These are phyloP conservation scores for Gillenia trifoliata DNA, from an alignment of 306 rosid species.

Conservation along the genomic window DNA sequence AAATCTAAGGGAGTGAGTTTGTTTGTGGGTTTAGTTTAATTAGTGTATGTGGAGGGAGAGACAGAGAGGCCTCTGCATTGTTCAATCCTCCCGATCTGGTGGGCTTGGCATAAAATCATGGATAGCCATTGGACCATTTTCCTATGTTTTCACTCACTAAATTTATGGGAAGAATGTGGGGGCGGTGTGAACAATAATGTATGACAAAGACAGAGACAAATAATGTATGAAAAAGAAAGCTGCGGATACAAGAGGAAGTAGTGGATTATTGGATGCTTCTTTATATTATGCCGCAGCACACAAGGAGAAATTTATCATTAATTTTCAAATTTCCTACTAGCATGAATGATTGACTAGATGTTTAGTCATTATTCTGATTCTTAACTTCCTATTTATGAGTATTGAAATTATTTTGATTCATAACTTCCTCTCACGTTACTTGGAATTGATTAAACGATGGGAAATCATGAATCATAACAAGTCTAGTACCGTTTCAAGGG, in stretches of 20 bases:
- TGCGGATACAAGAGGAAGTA: constrained; percentile 10
- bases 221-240: constrained; percentile 68
- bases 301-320: not conserved
- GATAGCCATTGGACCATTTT: too few species aligned
- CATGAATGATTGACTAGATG: too few species aligned
- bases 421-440: too few species aligned
- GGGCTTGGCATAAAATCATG: too few species aligned
- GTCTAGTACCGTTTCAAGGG: too few species aligned
- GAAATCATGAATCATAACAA: not conserved
- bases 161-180: constrained; percentile 24
- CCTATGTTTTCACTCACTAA: too few species aligned
- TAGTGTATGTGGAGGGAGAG: constrained; percentile 22
- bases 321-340: too few species aligned
- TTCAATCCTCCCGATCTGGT: not conserved
- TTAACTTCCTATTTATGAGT: too few species aligned
- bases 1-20: constrained; percentile 45
- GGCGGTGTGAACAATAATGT: constrained; percentile 48
- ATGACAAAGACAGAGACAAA: constrained; percentile 73
- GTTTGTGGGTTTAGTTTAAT: not conserved
- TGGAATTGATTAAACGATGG: not conserved
- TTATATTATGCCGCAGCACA: not conserved
- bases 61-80: constrained; percentile 17
- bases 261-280: not conserved
- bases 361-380: too few species aligned
- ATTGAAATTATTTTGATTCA: not conserved